Percentiles rank a stretch among this genome's conserved stretches.
Conservation (phyloP, 148 eudicot genomes). For the Rhododendron molle region DNA sequence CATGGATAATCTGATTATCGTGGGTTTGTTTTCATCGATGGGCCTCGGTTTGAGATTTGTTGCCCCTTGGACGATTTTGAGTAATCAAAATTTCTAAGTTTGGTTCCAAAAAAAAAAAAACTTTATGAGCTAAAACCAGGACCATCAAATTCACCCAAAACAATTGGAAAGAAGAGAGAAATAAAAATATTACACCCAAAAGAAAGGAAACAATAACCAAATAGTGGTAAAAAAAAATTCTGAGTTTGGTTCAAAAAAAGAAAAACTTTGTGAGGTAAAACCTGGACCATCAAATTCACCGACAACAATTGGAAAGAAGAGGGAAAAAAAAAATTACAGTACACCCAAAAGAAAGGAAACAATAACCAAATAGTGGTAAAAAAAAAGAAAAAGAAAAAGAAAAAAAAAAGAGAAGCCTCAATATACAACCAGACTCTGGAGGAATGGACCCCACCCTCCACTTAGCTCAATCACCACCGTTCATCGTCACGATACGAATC, state of each 20-base stretch:
- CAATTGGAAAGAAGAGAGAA: not conserved
- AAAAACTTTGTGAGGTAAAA: not conserved
- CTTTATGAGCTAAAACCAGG: not conserved
- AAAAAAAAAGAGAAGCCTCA: not conserved
- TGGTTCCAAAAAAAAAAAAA: too few relatives aligned
- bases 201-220: not conserved
- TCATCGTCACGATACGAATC: conserved; percentile 19
- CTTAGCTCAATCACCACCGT: not conserved
- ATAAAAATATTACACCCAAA: not conserved
- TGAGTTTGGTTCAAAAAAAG: too few relatives aligned
- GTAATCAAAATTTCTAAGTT: too few relatives aligned
- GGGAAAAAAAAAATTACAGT: not conserved
- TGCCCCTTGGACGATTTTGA: too few relatives aligned
- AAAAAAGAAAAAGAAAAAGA: too few relatives aligned
- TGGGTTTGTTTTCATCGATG: too few relatives aligned
- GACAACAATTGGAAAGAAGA: not conserved
- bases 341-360: not conserved
- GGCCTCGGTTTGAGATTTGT: too few relatives aligned
- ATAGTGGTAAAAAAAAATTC: not conserved
- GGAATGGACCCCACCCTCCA: not conserved
- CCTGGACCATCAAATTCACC: not conserved
- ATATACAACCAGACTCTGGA: not conserved
- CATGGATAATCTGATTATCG: too few relatives aligned
- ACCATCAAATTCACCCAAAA: not conserved
- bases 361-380: not conserved